phyloP scores from a whole-genome alignment of 768 basidiomycete species.

The Auricularia auricula-judae region DNA sequence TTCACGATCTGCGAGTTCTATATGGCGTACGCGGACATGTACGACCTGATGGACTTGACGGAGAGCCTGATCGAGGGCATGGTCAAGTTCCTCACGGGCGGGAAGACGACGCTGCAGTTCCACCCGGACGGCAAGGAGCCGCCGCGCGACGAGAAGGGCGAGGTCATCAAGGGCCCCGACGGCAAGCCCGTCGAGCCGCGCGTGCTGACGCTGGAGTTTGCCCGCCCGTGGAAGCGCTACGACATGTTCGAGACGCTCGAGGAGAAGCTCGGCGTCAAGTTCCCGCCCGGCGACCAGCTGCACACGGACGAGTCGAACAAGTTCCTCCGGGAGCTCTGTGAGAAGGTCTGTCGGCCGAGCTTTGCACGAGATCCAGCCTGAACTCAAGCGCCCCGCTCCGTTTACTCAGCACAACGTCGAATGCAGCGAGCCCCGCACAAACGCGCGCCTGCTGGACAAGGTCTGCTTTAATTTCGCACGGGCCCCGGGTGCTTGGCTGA shows the following conservation, averaged over 20 bases:
- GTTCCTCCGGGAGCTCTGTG: slow-evolving; percentile 75
- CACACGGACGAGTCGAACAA: slow-evolving; percentile 81
- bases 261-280: slow-evolving; percentile 82
- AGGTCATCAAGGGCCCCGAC: slow-evolving; percentile 7
- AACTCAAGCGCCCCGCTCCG: background rate
- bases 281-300: slow-evolving; percentile 85
- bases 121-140: slow-evolving; percentile 92
- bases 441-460: slow-evolving; percentile 91
- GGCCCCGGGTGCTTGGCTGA: background rate
- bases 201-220: slow-evolving; percentile 73
- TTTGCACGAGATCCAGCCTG: background rate
- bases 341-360: slow-evolving; percentile 46
- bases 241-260: slow-evolving; percentile 97
- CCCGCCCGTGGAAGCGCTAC: slow-evolving; percentile 94
- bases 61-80: slow-evolving; percentile 83
- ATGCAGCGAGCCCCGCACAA: slow-evolving; percentile 92
- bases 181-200: slow-evolving; percentile 24
- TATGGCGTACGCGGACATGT: slow-evolving; percentile 99
- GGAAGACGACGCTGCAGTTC: slow-evolving; percentile 67
- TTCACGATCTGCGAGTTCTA: slow-evolving; percentile 99
- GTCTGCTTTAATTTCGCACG: slow-evolving; percentile 22
- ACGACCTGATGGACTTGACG: slow-evolving; percentile 96
- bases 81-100: slow-evolving; percentile 77
- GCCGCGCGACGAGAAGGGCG: slow-evolving; percentile 19
- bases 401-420: slow-evolving; percentile 77